Base-by-base conservation (phyloP, 2,329 filamentous ascomycete species). In the Ophiostoma ulmi region DNA sequence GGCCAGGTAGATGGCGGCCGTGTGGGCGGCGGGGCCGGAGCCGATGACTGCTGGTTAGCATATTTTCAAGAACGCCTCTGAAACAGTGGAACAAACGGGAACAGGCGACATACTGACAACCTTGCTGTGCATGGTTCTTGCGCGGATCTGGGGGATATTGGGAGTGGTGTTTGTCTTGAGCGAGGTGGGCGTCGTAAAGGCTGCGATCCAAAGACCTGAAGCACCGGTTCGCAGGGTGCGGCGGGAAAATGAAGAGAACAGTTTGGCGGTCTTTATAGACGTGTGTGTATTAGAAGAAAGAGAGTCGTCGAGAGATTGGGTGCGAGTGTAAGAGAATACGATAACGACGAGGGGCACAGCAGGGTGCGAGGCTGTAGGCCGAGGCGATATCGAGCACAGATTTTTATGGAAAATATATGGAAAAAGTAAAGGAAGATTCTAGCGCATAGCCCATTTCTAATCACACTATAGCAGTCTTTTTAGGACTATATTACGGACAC, bases 1-100 rank as follows among this genome's bases (percentile, higher is more conserved):
- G 67, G 94, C 91, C 77, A 97, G 90, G 83, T 99, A 99, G 79
- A 99, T 89, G 80, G 95, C 95, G 73, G 95, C 95, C 66, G 95
- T 99, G 84, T 99, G 95, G 81, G 94, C 95, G 76, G 94, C 95
- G 74, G 95, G 95, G 84, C 95, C 95, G 73, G 95, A 99, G 84
- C 95, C 94, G 82, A 92, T 91, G 78, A 93, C 87, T 89, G 71
- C 74, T 72, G 38, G 73, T 73, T 61, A 75, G 72, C 52, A 70
- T 39, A 3, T 26, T 6, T 10, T 3, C 13, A 74, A 73, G 72
- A 75, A 74, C 4, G 31, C 31, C 31, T 31, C 4, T 31, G 31
- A 31, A 3, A 31, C 3, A 68, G 69, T 70, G 63, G 44, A 44
- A 11, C 20, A 20, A 48, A 20, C 17, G 38, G 69, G 70, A 73